Evolutionary conservation across 2,329 filamentous ascomycete genomes (phyloP).

Genomic region (Pyrenophora seminiperda): DNA sequence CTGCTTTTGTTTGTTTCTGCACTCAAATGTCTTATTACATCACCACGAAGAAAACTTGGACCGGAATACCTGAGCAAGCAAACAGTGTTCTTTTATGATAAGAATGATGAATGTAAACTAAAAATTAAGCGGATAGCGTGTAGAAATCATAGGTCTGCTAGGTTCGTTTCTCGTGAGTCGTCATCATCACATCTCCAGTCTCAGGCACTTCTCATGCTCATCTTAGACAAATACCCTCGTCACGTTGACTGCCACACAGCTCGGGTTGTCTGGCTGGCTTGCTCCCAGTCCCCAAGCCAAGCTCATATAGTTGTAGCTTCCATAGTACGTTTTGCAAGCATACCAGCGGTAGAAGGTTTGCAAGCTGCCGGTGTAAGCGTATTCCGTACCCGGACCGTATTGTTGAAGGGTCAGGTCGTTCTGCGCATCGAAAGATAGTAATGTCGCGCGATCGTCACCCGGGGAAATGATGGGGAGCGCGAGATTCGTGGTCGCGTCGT

Average conservation of each 20-base stretch:
- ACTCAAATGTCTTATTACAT: background rate
- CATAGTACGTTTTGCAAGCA: conserved; percentile 51
- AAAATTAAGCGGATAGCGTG: too few relatives aligned
- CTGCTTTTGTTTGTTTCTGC: too few relatives aligned
- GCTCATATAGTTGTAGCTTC: conserved; percentile 52
- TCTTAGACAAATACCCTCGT: conserved; percentile 36
- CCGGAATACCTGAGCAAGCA: background rate
- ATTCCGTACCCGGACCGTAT: conserved; percentile 49
- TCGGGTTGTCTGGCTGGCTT: conserved; percentile 52
- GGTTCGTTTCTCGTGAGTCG: background rate
- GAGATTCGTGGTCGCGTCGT: conserved; percentile 49
- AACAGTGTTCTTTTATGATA: background rate
- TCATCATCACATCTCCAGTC: background rate
- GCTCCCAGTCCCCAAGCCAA: conserved; percentile 52
- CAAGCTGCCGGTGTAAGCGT: conserved; percentile 15
- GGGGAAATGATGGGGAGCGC: conserved; percentile 51
- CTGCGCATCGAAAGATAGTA: conserved; percentile 50
- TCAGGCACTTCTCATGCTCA: background rate
- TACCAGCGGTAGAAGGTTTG: conserved; percentile 52
- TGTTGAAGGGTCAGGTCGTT: conserved; percentile 48
- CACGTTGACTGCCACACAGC: conserved; percentile 52
- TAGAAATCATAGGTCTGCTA: background rate
- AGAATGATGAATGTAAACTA: too few relatives aligned
- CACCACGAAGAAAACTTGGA: background rate
- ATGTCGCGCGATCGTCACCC: conserved; percentile 28